Percentiles rank a stretch among this genome's conserved stretches.
phyloP scores from a whole-genome alignment of 2,329 filamentous ascomycete genomes.

The Elsinoe necatrix region DNA sequence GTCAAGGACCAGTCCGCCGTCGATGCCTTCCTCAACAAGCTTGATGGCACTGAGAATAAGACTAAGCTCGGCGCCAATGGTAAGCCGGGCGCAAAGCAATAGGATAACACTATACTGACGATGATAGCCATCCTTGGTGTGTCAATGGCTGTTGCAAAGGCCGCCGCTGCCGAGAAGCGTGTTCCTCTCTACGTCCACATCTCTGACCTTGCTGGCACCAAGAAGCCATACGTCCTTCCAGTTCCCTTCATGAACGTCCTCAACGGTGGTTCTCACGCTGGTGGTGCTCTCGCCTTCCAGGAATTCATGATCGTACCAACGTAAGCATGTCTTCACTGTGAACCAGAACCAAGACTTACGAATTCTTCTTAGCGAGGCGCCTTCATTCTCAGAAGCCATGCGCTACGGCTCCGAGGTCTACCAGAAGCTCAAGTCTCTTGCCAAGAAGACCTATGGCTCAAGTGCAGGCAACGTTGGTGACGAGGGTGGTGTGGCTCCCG shows the following conservation, averaged over 20 bases:
- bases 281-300: constrained; percentile 68
- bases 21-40: constrained; percentile 45
- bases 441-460: constrained; percentile 99
- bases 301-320: constrained; percentile 48
- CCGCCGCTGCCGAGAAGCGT: constrained; percentile 47
- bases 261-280: constrained; percentile 80
- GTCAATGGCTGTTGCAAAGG: constrained; percentile 52
- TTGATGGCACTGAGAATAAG: constrained; percentile 54
- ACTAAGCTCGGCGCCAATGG: constrained; percentile 49
- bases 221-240: constrained; percentile 48
- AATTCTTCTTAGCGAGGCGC: constrained; percentile 54
- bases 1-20: constrained; percentile 48
- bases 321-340: constrained; percentile 26
- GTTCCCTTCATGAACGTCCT: constrained; percentile 53
- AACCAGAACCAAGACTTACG: constrained; percentile 17
- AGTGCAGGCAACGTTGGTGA: constrained; percentile 98
- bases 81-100: background rate
- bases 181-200: constrained; percentile 52
- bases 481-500: constrained; percentile 97
- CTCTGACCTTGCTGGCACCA: constrained; percentile 44
- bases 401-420: constrained; percentile 96
- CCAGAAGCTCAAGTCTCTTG: constrained; percentile 91
- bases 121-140: constrained; percentile 47
- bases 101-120: background rate
- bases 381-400: constrained; percentile 90